Conservation (phyloP, 2,329 filamentous ascomycete genomes). For the Paracorniculantispora psalliotae region DNA sequence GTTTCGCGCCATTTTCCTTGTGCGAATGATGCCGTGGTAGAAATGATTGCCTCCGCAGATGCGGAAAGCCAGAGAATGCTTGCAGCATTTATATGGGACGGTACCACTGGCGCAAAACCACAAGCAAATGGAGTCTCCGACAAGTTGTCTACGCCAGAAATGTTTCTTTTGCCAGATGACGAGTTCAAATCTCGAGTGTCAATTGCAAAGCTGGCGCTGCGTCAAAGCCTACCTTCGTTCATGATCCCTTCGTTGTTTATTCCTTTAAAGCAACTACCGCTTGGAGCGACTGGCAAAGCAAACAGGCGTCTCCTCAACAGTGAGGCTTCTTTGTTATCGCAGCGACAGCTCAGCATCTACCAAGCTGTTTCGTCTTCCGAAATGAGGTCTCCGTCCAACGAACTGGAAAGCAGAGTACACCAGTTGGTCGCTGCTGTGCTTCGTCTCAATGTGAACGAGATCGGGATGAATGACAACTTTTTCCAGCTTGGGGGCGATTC, state of each 20-base stretch:
- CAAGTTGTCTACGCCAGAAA: too few relatives aligned
- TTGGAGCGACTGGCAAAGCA: not conserved
- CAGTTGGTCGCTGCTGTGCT: slow-evolving; percentile 6
- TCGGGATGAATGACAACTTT: slow-evolving; percentile 38
- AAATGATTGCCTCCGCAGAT: slow-evolving; percentile 20
- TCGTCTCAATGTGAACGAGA: slow-evolving; percentile 10
- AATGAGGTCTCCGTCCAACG: not conserved
- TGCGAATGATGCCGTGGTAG: slow-evolving; percentile 32
- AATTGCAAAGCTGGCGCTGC: not conserved
- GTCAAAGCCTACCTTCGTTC: not conserved
- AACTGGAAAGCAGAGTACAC: slow-evolving; percentile 1
- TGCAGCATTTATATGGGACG: slow-evolving; percentile 15
- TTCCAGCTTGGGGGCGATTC: slow-evolving; percentile 43
- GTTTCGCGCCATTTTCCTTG: slow-evolving; percentile 17
- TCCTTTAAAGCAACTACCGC: not conserved
- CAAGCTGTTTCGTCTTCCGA: not conserved
- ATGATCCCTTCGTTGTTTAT: slow-evolving; percentile 3
- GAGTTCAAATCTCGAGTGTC: not conserved
- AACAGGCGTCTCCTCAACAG: not conserved
- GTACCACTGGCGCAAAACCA: not conserved
- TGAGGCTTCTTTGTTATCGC: not conserved
- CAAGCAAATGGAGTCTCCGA: too few relatives aligned
- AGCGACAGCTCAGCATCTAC: not conserved
- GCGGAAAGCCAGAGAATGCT: slow-evolving; percentile 31
- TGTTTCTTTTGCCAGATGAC: not conserved